phyloP scores from a whole-genome alignment of 1,284 basidiomycete genomes.

The Papiliotrema flavescens region DNA sequence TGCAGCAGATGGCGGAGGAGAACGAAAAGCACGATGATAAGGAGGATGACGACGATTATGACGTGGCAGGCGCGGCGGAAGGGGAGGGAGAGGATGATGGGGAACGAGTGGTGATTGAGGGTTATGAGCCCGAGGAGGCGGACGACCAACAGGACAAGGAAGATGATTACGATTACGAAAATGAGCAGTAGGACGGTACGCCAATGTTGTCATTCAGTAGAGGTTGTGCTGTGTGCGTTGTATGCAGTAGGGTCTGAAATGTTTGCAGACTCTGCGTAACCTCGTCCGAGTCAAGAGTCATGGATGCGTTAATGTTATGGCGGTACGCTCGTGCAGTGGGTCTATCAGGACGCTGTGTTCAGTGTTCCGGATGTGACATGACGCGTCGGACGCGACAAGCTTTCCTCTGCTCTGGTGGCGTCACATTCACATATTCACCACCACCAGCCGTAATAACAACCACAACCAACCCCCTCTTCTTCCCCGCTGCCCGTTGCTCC shows the following conservation, averaged over 20 bases:
- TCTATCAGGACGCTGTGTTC: too few species aligned
- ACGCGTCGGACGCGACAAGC: background rate
- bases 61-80: background rate
- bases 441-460: background rate
- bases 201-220: too few species aligned
- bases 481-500: background rate
- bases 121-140: background rate
- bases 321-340: too few species aligned
- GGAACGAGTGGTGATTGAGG: background rate
- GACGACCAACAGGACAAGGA: slow-evolving; percentile 2
- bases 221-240: too few species aligned
- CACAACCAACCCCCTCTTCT: background rate
- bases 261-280: too few species aligned
- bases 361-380: background rate
- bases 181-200: background rate
- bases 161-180: slow-evolving; percentile 3
- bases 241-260: too few species aligned
- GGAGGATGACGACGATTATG: slow-evolving; percentile 7
- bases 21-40: slow-evolving; percentile 5
- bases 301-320: too few species aligned
- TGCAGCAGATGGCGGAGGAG: slow-evolving; percentile 2
- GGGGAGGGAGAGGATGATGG: slow-evolving; percentile 1
- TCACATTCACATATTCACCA: background rate
- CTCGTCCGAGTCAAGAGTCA: too few species aligned
- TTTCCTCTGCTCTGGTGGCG: background rate